phyloP scores from a whole-genome alignment of 345 rosid species.

The Eutrema japonicum region DNA sequence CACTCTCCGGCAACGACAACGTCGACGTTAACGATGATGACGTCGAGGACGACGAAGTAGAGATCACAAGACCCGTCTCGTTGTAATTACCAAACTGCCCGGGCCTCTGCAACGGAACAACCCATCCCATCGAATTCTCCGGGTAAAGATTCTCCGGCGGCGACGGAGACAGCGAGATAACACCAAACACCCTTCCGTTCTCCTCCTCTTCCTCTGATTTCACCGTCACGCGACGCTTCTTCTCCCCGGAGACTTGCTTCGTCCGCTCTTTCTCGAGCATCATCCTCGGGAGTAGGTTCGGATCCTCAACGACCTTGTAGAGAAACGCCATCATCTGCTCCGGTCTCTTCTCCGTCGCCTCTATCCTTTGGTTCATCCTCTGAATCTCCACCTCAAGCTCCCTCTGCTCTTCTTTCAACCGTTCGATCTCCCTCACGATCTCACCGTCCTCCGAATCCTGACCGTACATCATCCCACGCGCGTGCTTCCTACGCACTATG shows the following conservation, averaged over 20 bases:
- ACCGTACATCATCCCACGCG: slow-evolving; percentile 42
- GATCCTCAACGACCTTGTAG: slow-evolving; percentile 75
- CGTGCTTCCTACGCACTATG: slow-evolving; percentile 77
- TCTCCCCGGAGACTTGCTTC: slow-evolving; percentile 43
- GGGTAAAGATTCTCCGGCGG: slow-evolving; percentile 49
- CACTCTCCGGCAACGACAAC: slow-evolving; percentile 41
- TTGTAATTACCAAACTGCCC: slow-evolving; percentile 34
- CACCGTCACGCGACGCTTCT: slow-evolving; percentile 60
- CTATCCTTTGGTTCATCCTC: slow-evolving; percentile 72
- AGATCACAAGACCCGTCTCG: slow-evolving; percentile 19
- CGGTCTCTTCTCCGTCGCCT: slow-evolving; percentile 84
- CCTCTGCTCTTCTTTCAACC: slow-evolving; percentile 77
- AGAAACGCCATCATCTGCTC: slow-evolving; percentile 94
- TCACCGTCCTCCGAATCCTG: slow-evolving; percentile 65
- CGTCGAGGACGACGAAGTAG: slow-evolving; percentile 13
- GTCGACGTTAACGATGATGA: slow-evolving; percentile 38
- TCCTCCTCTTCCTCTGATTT: slow-evolving; percentile 64
- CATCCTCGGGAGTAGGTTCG: slow-evolving; percentile 76
- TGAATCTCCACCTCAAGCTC: slow-evolving; percentile 60
- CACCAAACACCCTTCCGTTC: slow-evolving; percentile 47
- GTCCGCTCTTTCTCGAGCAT: slow-evolving; percentile 58
- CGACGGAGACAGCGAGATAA: slow-evolving; percentile 50
- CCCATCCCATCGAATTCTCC: slow-evolving; percentile 46
- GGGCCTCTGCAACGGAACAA: slow-evolving; percentile 26
- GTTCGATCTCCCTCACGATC: slow-evolving; percentile 64